Evolutionary conservation across 2,329 filamentous ascomycete genomes (phyloP).

Genomic region (Cordyceps cicadae): DNA sequence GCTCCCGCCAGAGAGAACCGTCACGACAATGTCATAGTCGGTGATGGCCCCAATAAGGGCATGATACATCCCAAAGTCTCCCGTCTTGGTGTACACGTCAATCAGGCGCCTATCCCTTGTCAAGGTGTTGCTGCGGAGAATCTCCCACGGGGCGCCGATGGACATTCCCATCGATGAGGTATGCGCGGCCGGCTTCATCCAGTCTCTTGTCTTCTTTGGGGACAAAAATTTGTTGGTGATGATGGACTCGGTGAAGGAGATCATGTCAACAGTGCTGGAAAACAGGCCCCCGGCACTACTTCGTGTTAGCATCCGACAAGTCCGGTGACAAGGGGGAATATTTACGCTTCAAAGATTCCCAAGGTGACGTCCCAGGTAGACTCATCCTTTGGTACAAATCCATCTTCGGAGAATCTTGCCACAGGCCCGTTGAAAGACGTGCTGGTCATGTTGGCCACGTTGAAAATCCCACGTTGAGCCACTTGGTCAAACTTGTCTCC

Average conservation of each 20-base stretch:
- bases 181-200: constrained; percentile 35
- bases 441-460: constrained; percentile 32
- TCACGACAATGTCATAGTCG: constrained; percentile 36
- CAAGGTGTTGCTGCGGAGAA: constrained; percentile 29
- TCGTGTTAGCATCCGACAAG: background rate
- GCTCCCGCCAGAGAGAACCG: constrained; percentile 28
- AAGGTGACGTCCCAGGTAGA: constrained; percentile 26
- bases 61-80: constrained; percentile 35
- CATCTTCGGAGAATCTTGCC: constrained; percentile 16
- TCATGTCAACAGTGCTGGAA: constrained; percentile 33
- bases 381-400: constrained; percentile 29
- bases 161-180: constrained; percentile 29
- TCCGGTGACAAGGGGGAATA: background rate
- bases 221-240: constrained; percentile 33
- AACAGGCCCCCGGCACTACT: constrained; percentile 32
- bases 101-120: constrained; percentile 31
- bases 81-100: constrained; percentile 40
- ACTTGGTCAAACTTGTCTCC: constrained; percentile 31
- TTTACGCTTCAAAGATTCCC: constrained; percentile 27
- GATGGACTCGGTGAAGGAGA: constrained; percentile 33
- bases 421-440: constrained; percentile 29
- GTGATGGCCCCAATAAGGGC: constrained; percentile 33
- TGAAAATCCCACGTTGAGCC: constrained; percentile 31
- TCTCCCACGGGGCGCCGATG: constrained; percentile 41
- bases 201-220: constrained; percentile 30